phyloP scores from a whole-genome alignment of 2,329 filamentous ascomycete genomes.

The Ophiostoma sp. region DNA sequence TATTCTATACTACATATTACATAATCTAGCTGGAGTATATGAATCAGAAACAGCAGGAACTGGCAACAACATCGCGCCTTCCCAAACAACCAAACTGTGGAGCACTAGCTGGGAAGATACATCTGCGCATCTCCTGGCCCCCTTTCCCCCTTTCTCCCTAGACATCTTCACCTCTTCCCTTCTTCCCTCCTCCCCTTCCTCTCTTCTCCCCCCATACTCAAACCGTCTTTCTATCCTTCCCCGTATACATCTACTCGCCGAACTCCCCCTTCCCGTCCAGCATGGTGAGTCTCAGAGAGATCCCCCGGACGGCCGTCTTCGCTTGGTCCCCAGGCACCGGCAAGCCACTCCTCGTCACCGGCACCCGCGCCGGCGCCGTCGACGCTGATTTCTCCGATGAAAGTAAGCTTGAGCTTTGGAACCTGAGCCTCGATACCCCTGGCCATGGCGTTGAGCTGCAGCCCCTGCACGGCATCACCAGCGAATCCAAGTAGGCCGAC shows the following conservation, averaged over 20 bases:
- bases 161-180: not conserved
- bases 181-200: not conserved
- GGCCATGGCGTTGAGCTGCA: slow-evolving; percentile 76
- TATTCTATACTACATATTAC: not conserved
- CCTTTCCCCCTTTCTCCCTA: slow-evolving; percentile 5
- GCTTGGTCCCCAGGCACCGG: slow-evolving; percentile 84
- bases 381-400: slow-evolving; percentile 97
- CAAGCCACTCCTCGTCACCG: slow-evolving; percentile 80
- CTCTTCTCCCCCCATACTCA: not conserved
- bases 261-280: slow-evolving; percentile 11
- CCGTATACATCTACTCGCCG: not conserved
- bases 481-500: slow-evolving; percentile 69
- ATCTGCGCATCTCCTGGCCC: slow-evolving; percentile 7
- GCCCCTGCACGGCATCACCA: slow-evolving; percentile 74
- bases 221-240: not conserved
- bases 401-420: slow-evolving; percentile 94
- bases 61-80: slow-evolving; percentile 12
- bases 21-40: not conserved
- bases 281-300: slow-evolving; percentile 96
- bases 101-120: slow-evolving; percentile 4
- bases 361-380: slow-evolving; percentile 89
- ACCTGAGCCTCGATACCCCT: slow-evolving; percentile 73
- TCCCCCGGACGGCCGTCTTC: slow-evolving; percentile 93
- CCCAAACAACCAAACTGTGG: slow-evolving; percentile 13
- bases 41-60: not conserved